These are phyloP conservation scores for Metarhizium album DNA, from an alignment of 2,329 filamentous ascomycete genomes.

Conservation along the genomic window DNA sequence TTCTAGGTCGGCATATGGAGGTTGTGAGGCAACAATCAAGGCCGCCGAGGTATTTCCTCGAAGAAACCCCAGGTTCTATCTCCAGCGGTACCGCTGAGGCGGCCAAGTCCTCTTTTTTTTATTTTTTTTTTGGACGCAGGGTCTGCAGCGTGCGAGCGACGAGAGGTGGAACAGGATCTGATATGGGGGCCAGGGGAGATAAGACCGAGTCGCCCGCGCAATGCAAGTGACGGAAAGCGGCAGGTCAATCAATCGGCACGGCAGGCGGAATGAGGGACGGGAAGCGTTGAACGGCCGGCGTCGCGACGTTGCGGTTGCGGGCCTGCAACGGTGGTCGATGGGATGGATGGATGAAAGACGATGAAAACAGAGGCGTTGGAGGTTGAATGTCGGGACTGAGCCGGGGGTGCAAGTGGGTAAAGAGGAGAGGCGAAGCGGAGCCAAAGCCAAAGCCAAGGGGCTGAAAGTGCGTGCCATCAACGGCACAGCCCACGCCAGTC, in stretches of 20 bases:
- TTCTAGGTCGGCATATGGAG: slow-evolving; percentile 3
- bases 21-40: background rate
- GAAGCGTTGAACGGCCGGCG: background rate
- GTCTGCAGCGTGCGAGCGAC: background rate
- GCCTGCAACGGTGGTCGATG: background rate
- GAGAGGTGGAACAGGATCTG: background rate
- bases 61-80: background rate
- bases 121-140: no score
- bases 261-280: background rate
- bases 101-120: no score
- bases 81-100: background rate
- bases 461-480: no score
- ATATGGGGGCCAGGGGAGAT: background rate
- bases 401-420: slow-evolving; percentile 10
- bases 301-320: background rate
- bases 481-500: no score
- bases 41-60: background rate
- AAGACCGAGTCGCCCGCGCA: background rate
- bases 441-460: no score
- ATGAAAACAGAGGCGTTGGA: background rate
- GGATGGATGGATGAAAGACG: background rate
- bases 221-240: background rate
- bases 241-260: background rate
- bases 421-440: background rate
- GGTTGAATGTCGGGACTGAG: background rate